Evolutionary conservation across 306 rosid genomes (phyloP), one percentile per base, ranked within the genome.

Genomic region (Vigna reflexopilosa): DNA sequence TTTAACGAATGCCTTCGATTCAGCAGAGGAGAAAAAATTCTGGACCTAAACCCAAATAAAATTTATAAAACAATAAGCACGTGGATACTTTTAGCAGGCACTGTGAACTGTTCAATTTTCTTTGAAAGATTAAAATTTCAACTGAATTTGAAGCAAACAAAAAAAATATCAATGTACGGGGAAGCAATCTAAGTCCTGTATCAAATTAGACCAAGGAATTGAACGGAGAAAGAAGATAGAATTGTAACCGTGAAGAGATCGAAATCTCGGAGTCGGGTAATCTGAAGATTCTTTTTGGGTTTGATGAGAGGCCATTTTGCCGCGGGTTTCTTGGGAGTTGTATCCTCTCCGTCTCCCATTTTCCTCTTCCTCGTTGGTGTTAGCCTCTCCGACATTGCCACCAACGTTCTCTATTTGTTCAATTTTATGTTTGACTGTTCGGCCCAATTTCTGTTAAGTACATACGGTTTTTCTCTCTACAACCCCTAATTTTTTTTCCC

Each of bases 211-310:
- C 20, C 20, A 32, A 36, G 13, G 17, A 24, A 63, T 2, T 7
- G 5, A 61, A 22, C 17, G 15, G 7, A 36, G 30, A 62, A 69
- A 55, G 30, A 55, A 52, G 80, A 50, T 62, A 30, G 61, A 34
- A 79, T 61, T 71, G 84, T 57, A 76, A 95, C 99, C 68, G 94
- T 86, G 72, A 93, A 93, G 6, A 95, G 99, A 88, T 95, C 87
- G 55, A 67, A 36, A n/a, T 89, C 89, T 71, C 89, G 90, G 63
- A 95, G 73, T 24, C 55, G 89, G 38, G 64, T 82, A 44, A 86
- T 84, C 52, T 83, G 92, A 19, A 93, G 89, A 85, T 89, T 84
- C 44, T 75, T 80, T 76, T 95, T 95, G 48, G 98, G 88, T 83
- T 91, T 90, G 85, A 95, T 81, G 58, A 64, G 4, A 2, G 98